Evolutionary conservation across 2,329 filamentous ascomycete species (phyloP), one percentile per base, ranked within the genome.

Genomic region (Apiospora kogelbergensis): DNA sequence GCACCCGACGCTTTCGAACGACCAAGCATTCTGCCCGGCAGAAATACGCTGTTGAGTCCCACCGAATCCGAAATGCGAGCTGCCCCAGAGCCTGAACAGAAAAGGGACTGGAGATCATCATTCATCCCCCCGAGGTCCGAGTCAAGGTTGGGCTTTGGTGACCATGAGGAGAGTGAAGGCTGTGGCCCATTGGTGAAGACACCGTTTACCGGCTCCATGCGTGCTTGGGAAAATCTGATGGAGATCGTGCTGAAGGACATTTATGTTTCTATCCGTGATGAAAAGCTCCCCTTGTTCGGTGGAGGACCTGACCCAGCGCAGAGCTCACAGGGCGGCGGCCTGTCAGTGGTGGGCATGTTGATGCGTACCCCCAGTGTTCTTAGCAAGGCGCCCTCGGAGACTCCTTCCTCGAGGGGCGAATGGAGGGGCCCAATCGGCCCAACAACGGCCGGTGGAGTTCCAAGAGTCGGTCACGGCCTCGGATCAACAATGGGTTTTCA

Each of bases 201-300:
- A 10, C 90, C 91, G 0, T 97, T 94, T 76, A 88, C 89, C 67
- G 95, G 94, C 7, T 84, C 90, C 0, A 85, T 92, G 76, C 91
- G 90, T 72, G 90, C 89, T 1, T 99, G 96, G 96, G 94, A 98
- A 78, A 85, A 89, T 44, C 94, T 97, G 78, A 85, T 99, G 48
- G 96, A 99, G 80, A 84, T 88, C n/a, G 93, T 98, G 7, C 85
- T 99, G 33, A 97, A 97, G 79, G 91, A 94, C 26, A 97, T 97
- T 70, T 99, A 97, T 80, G 89, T 85, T 37, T 97, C 95, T 0
- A 98, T 99, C 75, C 91, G 93, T 65, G 91, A 93, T 73, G 90
- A 97, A 72, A 90, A 89, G n/a, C 84, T 99, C 63, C 96, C 96
- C 6, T 84, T 98, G 3, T 94, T 96, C 76, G 94, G 94, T 11